A percentile compares a stretch with the other conserved stretches of the same genome.
Conservation (phyloP, 73 alveolate genomes). For the Uronychia binucleata region DNA sequence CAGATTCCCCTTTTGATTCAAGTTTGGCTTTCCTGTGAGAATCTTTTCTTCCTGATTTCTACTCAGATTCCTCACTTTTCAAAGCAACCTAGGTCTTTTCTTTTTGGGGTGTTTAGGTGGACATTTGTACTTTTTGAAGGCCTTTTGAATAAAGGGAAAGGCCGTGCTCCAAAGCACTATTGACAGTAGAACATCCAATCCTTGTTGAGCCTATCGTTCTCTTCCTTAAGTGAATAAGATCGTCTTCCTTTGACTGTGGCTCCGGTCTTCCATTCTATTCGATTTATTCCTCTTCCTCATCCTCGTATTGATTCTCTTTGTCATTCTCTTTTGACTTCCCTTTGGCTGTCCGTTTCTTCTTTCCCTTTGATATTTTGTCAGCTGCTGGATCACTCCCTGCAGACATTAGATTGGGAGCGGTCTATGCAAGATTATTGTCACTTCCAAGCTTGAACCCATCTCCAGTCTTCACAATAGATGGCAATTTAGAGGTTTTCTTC, state of each 20-base stretch:
- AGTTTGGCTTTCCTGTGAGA: too few relatives aligned
- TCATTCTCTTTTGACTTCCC: background rate
- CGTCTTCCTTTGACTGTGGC: too few relatives aligned
- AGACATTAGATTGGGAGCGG: too few relatives aligned
- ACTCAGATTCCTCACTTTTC: too few relatives aligned
- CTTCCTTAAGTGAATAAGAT: background rate
- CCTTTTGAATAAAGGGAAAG: background rate
- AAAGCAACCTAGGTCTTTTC: too few relatives aligned
- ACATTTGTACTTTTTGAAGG: background rate
- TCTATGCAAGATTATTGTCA: too few relatives aligned
- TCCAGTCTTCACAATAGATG: background rate
- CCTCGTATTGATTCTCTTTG: background rate
- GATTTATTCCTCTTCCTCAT: too few relatives aligned
- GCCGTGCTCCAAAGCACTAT: background rate
- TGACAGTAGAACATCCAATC: background rate
- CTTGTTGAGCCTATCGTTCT: background rate
- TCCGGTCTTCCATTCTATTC: too few relatives aligned
- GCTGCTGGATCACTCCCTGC: too few relatives aligned
- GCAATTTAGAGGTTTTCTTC: background rate
- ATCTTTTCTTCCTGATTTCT: too few relatives aligned
- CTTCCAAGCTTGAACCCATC: background rate
- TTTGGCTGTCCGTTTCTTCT: background rate
- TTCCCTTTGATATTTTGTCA: background rate
- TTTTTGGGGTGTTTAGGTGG: too few relatives aligned
- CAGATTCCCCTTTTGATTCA: too few relatives aligned